Evolutionary conservation across 257 asterid genomes (phyloP).

Genomic region (Nyctanthes arbortristis): DNA sequence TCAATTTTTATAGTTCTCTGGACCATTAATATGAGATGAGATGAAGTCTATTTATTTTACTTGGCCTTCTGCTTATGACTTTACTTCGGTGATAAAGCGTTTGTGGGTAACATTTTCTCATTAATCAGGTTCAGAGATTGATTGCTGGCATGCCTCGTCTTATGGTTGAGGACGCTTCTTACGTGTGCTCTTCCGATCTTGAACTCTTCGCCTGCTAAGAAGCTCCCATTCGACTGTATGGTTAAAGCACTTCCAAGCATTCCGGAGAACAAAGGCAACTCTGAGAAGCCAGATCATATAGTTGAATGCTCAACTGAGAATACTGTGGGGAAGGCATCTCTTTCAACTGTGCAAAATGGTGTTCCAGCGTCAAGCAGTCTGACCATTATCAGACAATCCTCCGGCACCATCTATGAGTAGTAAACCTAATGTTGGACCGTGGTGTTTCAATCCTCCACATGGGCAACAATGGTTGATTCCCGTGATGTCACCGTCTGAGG

Average conservation of each 20-base stretch:
- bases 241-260: conserved; percentile 35
- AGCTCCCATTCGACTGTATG: conserved; percentile 41
- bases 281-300: conserved; percentile 35
- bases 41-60: background rate
- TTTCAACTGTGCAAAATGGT: conserved; percentile 44
- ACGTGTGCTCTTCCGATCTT: conserved; percentile 42
- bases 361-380: conserved; percentile 30
- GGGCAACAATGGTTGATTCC: conserved; percentile 88
- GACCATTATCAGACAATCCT: conserved; percentile 29
- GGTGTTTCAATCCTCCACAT: conserved; percentile 52
- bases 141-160: conserved; percentile 70
- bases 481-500: conserved; percentile 89
- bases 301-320: conserved; percentile 69
- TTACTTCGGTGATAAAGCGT: too few relatives aligned
- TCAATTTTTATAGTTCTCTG: conserved; percentile 5
- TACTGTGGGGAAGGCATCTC: conserved; percentile 45
- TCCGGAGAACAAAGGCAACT: conserved; percentile 38
- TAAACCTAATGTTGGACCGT: conserved; percentile 34
- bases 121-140: conserved; percentile 71
- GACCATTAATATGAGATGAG: background rate
- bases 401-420: conserved; percentile 31
- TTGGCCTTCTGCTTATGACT: background rate
- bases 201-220: conserved; percentile 40
- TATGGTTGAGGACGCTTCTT: conserved; percentile 48
- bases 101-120: background rate